Conservation (phyloP, 495 filamentous ascomycete genomes). For the Penicillium soppii region DNA sequence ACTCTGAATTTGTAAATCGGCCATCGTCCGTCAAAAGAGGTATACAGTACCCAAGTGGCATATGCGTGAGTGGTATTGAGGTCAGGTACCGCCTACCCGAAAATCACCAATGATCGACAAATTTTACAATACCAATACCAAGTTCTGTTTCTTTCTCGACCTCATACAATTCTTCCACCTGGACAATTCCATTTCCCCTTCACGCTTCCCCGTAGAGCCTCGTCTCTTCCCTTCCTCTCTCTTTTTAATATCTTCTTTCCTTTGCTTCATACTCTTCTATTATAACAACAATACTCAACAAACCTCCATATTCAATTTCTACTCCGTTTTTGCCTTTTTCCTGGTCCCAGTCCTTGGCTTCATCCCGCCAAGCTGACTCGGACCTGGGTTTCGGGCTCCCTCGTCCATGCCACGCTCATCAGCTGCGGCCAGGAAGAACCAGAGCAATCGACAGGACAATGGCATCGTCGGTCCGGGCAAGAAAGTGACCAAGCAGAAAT, state of each 20-base stretch:
- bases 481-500: conserved; percentile 70
- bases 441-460: conserved; percentile 83
- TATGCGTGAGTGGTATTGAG: conserved; percentile 5
- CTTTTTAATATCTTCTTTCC: conserved; percentile 4
- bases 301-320: conserved; percentile 2
- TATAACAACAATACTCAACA: no score
- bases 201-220: conserved; percentile 15
- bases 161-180: conserved; percentile 17
- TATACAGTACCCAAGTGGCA: background rate
- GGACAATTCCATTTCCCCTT: conserved; percentile 24
- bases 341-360: conserved; percentile 55
- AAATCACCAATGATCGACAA: conserved; percentile 22
- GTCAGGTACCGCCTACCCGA: conserved; percentile 21
- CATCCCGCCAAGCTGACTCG: conserved; percentile 54
- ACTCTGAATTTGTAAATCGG: background rate
- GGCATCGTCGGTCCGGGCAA: conserved; percentile 81
- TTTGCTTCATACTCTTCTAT: background rate
- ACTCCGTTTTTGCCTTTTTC: conserved; percentile 12
- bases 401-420: conserved; percentile 73
- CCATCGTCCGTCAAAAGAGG: background rate
- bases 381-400: conserved; percentile 48
- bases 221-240: conserved; percentile 12
- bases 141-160: conserved; percentile 20
- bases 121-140: conserved; percentile 19
- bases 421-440: conserved; percentile 59